phyloP scores from a whole-genome alignment of 306 rosid genomes.

The Adenanthera pavonina region DNA sequence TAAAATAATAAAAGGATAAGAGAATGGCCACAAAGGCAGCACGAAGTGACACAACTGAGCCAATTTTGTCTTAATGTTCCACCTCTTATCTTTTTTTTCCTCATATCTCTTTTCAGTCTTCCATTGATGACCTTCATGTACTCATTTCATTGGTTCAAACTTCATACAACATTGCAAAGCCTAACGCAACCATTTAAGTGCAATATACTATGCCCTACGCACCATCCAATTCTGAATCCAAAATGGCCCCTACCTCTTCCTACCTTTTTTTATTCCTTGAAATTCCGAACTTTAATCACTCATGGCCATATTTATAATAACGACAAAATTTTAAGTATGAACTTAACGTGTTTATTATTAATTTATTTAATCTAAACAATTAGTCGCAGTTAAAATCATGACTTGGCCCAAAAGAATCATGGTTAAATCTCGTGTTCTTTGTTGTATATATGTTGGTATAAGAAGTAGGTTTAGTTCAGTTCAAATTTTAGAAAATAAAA shows the following conservation, averaged over 20 bases:
- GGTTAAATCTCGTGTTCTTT: too few relatives aligned
- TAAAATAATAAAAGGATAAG: conserved; percentile 32
- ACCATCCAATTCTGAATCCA: conserved; percentile 21
- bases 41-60: conserved; percentile 12
- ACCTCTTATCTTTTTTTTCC: conserved; percentile 6
- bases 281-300: neutral
- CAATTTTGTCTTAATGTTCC: conserved; percentile 34
- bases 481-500: too few relatives aligned
- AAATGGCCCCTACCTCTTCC: neutral
- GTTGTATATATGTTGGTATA: too few relatives aligned
- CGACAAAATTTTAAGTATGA: neutral
- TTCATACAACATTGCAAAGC: neutral
- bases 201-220: conserved; percentile 8
- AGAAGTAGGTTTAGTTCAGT: too few relatives aligned
- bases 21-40: conserved; percentile 36
- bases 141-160: conserved; percentile 37
- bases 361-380: too few relatives aligned
- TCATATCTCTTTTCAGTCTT: neutral
- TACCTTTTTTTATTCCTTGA: neutral
- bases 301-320: neutral
- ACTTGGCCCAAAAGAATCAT: too few relatives aligned
- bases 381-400: too few relatives aligned
- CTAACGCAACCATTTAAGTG: neutral
- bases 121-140: neutral
- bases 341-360: neutral